phyloP scores from a whole-genome alignment of 2,329 filamentous ascomycete species.

The Xylariaceae sp. region DNA sequence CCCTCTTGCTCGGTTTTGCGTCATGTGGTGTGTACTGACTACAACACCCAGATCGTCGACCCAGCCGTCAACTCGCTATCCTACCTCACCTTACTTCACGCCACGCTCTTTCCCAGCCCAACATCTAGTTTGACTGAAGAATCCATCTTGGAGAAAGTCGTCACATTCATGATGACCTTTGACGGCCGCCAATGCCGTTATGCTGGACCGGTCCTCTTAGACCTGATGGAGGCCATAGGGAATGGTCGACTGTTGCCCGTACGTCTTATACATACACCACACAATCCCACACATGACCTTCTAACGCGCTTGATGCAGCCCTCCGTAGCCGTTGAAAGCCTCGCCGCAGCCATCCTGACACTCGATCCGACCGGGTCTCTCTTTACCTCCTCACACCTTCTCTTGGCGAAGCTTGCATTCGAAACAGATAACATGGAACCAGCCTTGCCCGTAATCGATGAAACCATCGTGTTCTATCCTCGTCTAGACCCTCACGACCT shows the following conservation, averaged over 20 bases:
- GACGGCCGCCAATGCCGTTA: constrained; percentile 50
- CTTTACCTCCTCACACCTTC: constrained; percentile 59
- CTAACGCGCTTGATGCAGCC: constrained; percentile 34
- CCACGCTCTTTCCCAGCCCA: constrained; percentile 33
- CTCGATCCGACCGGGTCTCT: constrained; percentile 62
- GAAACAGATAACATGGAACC: constrained; percentile 47
- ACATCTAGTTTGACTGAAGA: constrained; percentile 24
- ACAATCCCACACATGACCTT: constrained; percentile 14
- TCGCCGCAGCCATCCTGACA: constrained; percentile 52
- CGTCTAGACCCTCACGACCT: constrained; percentile 36
- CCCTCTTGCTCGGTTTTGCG: background rate
- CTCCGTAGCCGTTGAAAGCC: constrained; percentile 40
- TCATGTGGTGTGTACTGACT: constrained; percentile 1
- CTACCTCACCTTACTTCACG: constrained; percentile 44
- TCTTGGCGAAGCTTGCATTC: constrained; percentile 54
- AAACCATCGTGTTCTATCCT: constrained; percentile 61
- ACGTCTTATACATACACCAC: constrained; percentile 15
- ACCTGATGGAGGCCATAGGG: constrained; percentile 39
- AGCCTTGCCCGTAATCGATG: constrained; percentile 57
- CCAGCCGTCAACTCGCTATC: constrained; percentile 47
- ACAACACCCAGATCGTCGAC: constrained; percentile 37
- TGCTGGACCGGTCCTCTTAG: constrained; percentile 38
- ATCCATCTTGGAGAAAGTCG: constrained; percentile 37
- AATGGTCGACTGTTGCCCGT: constrained; percentile 35
- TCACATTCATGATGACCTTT: constrained; percentile 44